phyloP scores from a whole-genome alignment of 2,329 filamentous ascomycete genomes.

The Chaetomium globosum region DNA sequence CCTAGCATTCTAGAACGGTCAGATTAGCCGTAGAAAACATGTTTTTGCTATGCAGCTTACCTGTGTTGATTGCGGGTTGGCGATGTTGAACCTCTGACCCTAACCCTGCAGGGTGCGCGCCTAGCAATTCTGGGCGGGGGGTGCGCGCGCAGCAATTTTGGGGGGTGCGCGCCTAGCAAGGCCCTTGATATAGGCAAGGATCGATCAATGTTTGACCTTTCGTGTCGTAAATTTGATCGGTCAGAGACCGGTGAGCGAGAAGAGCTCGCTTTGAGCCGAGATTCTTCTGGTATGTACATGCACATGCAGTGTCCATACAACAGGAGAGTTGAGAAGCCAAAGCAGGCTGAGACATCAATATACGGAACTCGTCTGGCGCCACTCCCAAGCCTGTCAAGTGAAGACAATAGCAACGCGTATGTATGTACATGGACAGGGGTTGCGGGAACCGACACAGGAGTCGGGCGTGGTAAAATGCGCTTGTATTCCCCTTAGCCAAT shows the following conservation, averaged over 20 bases:
- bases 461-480: background rate
- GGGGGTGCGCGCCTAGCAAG: no score
- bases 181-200: background rate
- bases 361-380: background rate
- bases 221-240: background rate
- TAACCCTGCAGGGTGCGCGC: no score
- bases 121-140: no score
- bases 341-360: background rate
- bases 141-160: no score
- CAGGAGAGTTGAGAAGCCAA: background rate
- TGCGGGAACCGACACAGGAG: background rate
- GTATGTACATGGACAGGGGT: background rate
- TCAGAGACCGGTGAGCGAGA: conserved; percentile 11
- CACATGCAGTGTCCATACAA: conserved; percentile 2
- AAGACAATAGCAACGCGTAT: background rate
- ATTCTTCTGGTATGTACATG: background rate
- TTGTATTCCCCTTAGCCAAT: background rate
- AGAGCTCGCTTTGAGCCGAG: background rate
- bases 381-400: background rate
- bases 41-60: no score
- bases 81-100: no score
- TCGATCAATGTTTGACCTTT: background rate
- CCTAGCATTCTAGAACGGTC: no score
- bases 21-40: no score
- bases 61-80: no score